Conservation (phyloP, 331 rosid species). For the Acacia concinna region DNA sequence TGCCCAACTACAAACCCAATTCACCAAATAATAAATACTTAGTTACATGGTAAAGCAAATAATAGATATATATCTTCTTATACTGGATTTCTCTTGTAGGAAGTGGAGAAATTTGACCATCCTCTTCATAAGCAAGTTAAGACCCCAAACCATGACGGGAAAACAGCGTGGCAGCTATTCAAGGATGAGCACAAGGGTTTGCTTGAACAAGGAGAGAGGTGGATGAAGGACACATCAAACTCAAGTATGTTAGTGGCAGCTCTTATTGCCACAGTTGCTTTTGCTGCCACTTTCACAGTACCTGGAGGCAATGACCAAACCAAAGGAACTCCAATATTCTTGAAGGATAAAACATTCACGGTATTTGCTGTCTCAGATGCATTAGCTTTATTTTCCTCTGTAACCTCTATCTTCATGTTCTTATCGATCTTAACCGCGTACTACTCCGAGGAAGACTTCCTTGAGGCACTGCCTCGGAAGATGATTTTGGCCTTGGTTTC, state of each 20-base stretch:
- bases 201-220: conserved; percentile 48
- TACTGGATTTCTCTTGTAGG: conserved; percentile 24
- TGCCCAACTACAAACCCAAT: not conserved
- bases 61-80: not conserved
- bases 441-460: conserved; percentile 46
- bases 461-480: conserved; percentile 38
- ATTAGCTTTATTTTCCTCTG: conserved; percentile 45
- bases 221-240: conserved; percentile 58
- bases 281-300: conserved; percentile 46
- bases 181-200: conserved; percentile 47
- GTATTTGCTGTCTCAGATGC: conserved; percentile 49
- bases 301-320: conserved; percentile 56
- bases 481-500: conserved; percentile 46
- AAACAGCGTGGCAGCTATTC: conserved; percentile 57
- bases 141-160: conserved; percentile 26
- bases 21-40: not conserved
- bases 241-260: conserved; percentile 55
- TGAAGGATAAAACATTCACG: conserved; percentile 36
- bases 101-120: conserved; percentile 53
- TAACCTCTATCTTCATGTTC: conserved; percentile 49
- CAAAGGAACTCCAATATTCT: conserved; percentile 48
- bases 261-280: conserved; percentile 54
- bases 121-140: conserved; percentile 44
- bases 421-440: conserved; percentile 47
- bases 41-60: not conserved